Percentiles rank a stretch among this genome's conserved stretches.
Conservation (phyloP, 73 alveolate species). For the Paramecium sexaurelia region DNA sequence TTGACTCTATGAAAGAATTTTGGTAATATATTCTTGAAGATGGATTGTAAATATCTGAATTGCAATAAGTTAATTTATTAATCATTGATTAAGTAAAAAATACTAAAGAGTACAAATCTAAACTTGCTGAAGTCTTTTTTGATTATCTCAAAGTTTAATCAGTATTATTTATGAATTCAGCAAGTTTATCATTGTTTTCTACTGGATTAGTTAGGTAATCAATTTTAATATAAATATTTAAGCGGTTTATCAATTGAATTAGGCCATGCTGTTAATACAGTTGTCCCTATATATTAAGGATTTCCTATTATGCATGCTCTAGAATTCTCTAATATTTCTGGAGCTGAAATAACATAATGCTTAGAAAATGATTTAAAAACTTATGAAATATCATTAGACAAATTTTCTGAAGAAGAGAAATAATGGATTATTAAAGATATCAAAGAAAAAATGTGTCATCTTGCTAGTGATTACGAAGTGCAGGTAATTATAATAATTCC, state of each 20-base stretch:
- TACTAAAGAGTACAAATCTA: constrained; percentile 52
- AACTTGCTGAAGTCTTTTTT: constrained; percentile 59
- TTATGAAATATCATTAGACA: not conserved
- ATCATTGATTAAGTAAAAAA: constrained; percentile 53
- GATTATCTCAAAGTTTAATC: constrained; percentile 62
- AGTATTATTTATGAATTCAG: constrained; percentile 58
- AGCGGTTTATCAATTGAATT: constrained; percentile 64
- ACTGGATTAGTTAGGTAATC: constrained; percentile 47
- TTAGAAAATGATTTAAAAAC: not conserved
- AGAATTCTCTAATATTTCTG: constrained; percentile 41
- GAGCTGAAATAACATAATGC: constrained; percentile 48
- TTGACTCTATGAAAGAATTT: constrained; percentile 62
- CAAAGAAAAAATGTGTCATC: constrained; percentile 60
- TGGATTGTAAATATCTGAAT: constrained; percentile 53
- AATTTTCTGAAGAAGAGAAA: not conserved
- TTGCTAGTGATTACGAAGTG: constrained; percentile 51
- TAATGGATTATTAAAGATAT: constrained; percentile 44
- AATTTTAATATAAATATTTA: not conserved
- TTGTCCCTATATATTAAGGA: constrained; percentile 66
- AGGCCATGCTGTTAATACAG: constrained; percentile 65
- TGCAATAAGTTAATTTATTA: constrained; percentile 36
- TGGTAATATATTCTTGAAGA: constrained; percentile 55
- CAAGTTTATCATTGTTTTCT: constrained; percentile 57
- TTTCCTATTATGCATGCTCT: constrained; percentile 65
- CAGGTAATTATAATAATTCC: not conserved